Percentiles rank a stretch among this genome's conserved stretches.
phyloP scores from a whole-genome alignment of 2,329 filamentous ascomycete species.

The Claviceps humidiphila region DNA sequence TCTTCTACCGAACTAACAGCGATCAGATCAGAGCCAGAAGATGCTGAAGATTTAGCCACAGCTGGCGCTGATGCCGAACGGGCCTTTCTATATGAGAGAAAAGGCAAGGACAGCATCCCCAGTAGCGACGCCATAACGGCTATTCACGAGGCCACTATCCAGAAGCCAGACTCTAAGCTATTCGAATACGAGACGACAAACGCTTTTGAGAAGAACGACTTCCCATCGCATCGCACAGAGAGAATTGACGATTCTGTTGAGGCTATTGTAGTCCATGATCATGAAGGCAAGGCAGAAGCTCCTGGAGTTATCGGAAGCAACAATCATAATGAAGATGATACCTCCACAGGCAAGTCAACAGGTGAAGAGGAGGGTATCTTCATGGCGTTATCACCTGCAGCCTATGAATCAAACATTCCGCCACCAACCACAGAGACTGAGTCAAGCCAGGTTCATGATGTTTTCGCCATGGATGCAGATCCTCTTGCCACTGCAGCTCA shows the following conservation, averaged over 20 bases:
- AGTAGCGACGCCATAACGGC: neutral
- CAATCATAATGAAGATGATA: conserved; percentile 12
- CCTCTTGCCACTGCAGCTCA: neutral
- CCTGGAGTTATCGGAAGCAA: conserved; percentile 4
- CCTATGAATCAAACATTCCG: neutral
- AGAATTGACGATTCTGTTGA: neutral
- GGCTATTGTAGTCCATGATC: neutral
- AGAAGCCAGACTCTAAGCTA: neutral
- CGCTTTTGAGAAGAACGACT: neutral
- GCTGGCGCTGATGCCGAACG: conserved; percentile 1
- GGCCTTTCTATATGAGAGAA: conserved; percentile 1
- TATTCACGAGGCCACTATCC: neutral
- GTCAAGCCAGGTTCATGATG: neutral
- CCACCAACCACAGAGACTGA: neutral
- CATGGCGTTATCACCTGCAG: conserved; percentile 8
- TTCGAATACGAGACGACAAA: neutral
- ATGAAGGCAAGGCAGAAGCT: neutral
- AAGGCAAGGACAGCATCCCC: neutral
- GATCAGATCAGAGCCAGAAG: neutral
- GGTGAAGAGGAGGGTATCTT: conserved; percentile 22
- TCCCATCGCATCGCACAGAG: neutral
- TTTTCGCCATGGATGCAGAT: neutral
- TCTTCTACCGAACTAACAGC: neutral
- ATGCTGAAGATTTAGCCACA: neutral
- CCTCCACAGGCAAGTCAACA: conserved; percentile 28